Conservation (phyloP, 106 monocot species). For the Dendrobium chrysotoxum region DNA sequence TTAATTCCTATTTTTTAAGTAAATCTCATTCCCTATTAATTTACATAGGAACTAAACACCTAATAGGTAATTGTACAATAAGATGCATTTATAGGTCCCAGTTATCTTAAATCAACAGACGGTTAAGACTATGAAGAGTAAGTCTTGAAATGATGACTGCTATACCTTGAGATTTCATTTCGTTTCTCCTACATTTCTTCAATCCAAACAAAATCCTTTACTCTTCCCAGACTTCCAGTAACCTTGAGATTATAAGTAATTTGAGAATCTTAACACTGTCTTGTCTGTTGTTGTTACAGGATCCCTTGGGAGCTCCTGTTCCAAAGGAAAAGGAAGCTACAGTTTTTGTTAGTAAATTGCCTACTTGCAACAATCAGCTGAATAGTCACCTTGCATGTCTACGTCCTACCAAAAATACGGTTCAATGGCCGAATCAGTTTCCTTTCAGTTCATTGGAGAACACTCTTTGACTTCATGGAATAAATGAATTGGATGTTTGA, state of each 20-base stretch:
- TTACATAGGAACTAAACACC: too few species aligned
- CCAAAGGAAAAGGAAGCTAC: conserved; percentile 48
- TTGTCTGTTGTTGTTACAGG: conserved; percentile 25
- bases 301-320: conserved; percentile 74
- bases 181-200: neutral
- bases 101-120: too few species aligned
- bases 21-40: too few species aligned
- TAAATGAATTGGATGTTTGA: neutral
- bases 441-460: conserved; percentile 76
- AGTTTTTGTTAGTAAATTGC: conserved; percentile 50
- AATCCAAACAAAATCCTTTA: neutral
- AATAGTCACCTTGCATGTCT: conserved; percentile 58
- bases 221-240: too few species aligned
- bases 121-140: too few species aligned
- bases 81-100: too few species aligned
- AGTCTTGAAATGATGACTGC: too few species aligned
- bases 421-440: conserved; percentile 22
- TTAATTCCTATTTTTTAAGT: too few species aligned
- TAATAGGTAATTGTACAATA: too few species aligned
- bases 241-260: too few species aligned
- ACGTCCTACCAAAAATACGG: conserved; percentile 43
- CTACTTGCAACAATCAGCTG: conserved; percentile 54
- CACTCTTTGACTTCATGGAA: conserved; percentile 20
- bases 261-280: neutral
- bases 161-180: too few species aligned